Evolutionary conservation across 441 rosid species (phyloP).

Genomic region (Populus hybrid): DNA sequence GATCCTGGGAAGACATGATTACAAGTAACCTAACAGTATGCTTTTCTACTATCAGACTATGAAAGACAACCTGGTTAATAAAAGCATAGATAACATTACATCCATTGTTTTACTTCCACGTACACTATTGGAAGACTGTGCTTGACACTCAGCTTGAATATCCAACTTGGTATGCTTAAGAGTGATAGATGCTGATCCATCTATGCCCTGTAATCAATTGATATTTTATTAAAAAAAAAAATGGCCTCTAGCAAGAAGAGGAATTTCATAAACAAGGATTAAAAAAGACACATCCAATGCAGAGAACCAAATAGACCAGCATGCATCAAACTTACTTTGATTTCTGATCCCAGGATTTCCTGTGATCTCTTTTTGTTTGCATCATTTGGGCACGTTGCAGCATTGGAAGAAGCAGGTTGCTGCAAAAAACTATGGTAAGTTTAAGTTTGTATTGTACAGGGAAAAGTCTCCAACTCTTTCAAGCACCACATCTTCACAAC

Average conservation of each 20-base stretch:
- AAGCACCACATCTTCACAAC: constrained; percentile 3
- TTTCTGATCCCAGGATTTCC: constrained; percentile 24
- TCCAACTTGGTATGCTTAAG: constrained; percentile 38
- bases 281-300: background rate
- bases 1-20: background rate
- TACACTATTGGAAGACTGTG: constrained; percentile 20
- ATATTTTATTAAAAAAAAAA: background rate
- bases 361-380: constrained; percentile 36
- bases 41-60: background rate
- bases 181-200: constrained; percentile 25
- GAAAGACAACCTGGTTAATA: background rate
- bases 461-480: background rate
- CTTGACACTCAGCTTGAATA: constrained; percentile 22
- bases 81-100: background rate
- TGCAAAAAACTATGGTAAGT: constrained; percentile 17
- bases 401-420: constrained; percentile 51
- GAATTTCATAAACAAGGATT: background rate
- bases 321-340: constrained; percentile 27
- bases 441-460: background rate
- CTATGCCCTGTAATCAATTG: constrained; percentile 38
- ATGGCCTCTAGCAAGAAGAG: background rate
- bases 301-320: background rate
- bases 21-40: background rate
- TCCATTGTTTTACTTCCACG: background rate
- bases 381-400: constrained; percentile 22